Conservation (phyloP, 2,329 filamentous ascomycete species). For the Cyphellophora attinorum region DNA sequence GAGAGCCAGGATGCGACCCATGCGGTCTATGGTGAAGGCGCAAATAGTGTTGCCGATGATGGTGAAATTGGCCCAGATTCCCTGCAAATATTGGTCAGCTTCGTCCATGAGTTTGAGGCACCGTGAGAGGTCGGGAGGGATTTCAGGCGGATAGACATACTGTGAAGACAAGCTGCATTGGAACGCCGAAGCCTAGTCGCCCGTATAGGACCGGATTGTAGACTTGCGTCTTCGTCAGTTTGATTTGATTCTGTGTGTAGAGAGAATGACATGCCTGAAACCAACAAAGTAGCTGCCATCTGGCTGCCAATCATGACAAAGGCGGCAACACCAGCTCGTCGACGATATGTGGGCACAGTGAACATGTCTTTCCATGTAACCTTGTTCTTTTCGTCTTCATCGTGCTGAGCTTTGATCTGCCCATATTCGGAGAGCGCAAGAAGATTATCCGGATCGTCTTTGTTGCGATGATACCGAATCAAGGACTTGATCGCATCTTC, state of each 20-base stretch:
- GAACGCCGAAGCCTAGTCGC: slow-evolving; percentile 21
- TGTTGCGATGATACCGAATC: slow-evolving; percentile 6
- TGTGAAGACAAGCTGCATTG: slow-evolving; percentile 21
- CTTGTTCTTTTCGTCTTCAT: slow-evolving; percentile 5
- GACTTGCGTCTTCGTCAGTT: too few species aligned
- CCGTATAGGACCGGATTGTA: slow-evolving; percentile 21
- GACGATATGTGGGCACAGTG: slow-evolving; percentile 7
- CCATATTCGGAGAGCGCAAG: slow-evolving; percentile 7
- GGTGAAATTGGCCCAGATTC: slow-evolving; percentile 17
- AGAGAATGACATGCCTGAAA: too few species aligned
- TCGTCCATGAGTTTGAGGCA: too few species aligned
- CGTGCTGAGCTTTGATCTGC: slow-evolving; percentile 9
- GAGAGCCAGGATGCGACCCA: slow-evolving; percentile 19
- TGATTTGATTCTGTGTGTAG: too few species aligned
- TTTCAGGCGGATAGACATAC: too few species aligned
- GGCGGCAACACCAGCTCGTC: slow-evolving; percentile 17
- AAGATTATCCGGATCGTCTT: slow-evolving; percentile 4
- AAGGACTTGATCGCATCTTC: slow-evolving; percentile 33
- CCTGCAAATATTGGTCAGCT: too few species aligned
- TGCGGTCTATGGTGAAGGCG: slow-evolving; percentile 17
- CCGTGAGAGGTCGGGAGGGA: too few species aligned
- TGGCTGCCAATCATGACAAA: slow-evolving; percentile 22
- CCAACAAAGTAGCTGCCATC: too few species aligned
- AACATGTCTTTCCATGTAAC: slow-evolving; percentile 7
- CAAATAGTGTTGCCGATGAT: slow-evolving; percentile 8